Evolutionary conservation across 2,329 filamentous ascomycete species (phyloP).

Genomic region (Epichloe amarillans): DNA sequence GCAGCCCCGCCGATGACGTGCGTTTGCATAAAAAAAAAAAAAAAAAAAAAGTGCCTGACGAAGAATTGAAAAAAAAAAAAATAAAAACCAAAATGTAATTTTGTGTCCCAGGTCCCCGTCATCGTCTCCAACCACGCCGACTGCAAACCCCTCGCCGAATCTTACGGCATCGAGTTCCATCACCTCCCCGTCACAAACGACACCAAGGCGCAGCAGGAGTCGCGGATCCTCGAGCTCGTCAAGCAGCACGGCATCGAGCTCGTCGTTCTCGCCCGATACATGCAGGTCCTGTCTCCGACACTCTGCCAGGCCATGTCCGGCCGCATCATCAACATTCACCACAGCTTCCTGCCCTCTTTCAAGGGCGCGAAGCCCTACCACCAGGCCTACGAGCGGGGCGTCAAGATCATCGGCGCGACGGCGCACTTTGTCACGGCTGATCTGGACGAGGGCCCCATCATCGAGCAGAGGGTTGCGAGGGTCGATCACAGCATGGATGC

Average conservation of each 20-base stretch:
- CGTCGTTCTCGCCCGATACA: slow-evolving; percentile 71
- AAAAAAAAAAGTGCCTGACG: background rate
- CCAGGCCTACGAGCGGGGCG: slow-evolving; percentile 73
- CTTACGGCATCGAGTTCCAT: slow-evolving; percentile 66
- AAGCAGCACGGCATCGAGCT: slow-evolving; percentile 58
- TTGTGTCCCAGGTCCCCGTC: slow-evolving; percentile 38
- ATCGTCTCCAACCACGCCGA: slow-evolving; percentile 77
- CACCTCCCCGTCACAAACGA: slow-evolving; percentile 70
- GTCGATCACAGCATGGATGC: slow-evolving; percentile 67
- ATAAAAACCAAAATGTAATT: no score
- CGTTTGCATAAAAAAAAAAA: background rate
- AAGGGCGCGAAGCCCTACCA: slow-evolving; percentile 84
- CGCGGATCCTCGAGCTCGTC: slow-evolving; percentile 57
- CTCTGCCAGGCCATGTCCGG: slow-evolving; percentile 70
- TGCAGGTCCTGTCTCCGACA: slow-evolving; percentile 68
- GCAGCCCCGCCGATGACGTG: no score
- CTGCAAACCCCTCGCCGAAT: slow-evolving; percentile 52
- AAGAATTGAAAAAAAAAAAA: background rate
- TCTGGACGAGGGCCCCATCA: slow-evolving; percentile 76
- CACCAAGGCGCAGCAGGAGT: slow-evolving; percentile 64
- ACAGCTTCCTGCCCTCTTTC: slow-evolving; percentile 75
- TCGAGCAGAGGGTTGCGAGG: slow-evolving; percentile 67
- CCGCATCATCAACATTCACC: slow-evolving; percentile 86
- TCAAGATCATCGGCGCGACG: slow-evolving; percentile 80
- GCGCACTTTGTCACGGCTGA: slow-evolving; percentile 80